These are phyloP conservation scores for Larix kaempferi DNA, from an alignment of 75 land plant species.

Conservation along the genomic window DNA sequence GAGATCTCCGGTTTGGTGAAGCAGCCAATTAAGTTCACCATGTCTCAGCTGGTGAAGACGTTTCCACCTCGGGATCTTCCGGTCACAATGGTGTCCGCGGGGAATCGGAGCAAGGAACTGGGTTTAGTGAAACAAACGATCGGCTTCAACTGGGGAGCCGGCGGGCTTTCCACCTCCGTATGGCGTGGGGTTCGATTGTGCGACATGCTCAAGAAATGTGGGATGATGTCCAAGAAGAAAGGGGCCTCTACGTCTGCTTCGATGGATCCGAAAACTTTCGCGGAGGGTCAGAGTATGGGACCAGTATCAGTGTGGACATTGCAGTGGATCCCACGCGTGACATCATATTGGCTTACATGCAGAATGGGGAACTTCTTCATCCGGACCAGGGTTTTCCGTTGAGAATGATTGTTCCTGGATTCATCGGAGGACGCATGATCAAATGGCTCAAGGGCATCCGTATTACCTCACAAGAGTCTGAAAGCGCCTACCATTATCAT, in stretches of 20 bases:
- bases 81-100: slow-evolving; percentile 92
- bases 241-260: slow-evolving; percentile 80
- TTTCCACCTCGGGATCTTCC: slow-evolving; percentile 74
- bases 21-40: slow-evolving; percentile 51
- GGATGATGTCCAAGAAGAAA: slow-evolving; percentile 29
- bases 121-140: slow-evolving; percentile 82
- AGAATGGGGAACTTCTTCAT: slow-evolving; percentile 63
- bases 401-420: slow-evolving; percentile 87
- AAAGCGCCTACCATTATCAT: slow-evolving; percentile 70
- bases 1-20: slow-evolving; percentile 73
- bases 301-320: slow-evolving; percentile 49
- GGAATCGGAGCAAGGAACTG: slow-evolving; percentile 92
- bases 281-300: slow-evolving; percentile 80
- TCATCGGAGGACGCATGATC: slow-evolving; percentile 95
- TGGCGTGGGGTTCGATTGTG: slow-evolving; percentile 80
- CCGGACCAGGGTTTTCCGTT: slow-evolving; percentile 96
- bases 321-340: slow-evolving; percentile 82
- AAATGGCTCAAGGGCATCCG: slow-evolving; percentile 79
- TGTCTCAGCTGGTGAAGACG: slow-evolving; percentile 60
- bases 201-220: slow-evolving; percentile 69
- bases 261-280: slow-evolving; percentile 91
- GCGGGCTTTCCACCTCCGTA: slow-evolving; percentile 79
- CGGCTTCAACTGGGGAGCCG: slow-evolving; percentile 99
- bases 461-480: slow-evolving; percentile 58
- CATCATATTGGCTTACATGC: slow-evolving; percentile 81